These are phyloP conservation scores for Phascolomyces articulosus DNA, from an alignment of 371 early-diverging fungal genomes.

Conservation along the genomic window DNA sequence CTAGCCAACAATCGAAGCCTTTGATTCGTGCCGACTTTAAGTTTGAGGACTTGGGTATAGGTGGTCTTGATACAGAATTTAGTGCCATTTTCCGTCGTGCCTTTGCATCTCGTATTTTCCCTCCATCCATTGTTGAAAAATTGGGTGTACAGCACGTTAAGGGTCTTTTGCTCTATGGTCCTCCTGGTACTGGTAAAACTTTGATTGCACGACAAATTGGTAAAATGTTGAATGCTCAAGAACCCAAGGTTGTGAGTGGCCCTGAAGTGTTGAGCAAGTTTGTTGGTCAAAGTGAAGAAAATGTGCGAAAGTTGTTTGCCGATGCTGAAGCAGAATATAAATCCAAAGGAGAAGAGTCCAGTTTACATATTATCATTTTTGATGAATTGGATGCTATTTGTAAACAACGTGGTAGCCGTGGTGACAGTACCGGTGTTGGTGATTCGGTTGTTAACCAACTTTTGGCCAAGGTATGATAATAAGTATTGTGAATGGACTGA, in stretches of 20 bases:
- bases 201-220: slow-evolving; percentile 99
- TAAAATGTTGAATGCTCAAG: slow-evolving; percentile 96
- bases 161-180: slow-evolving; percentile 85
- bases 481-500: neutral
- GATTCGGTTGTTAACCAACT: slow-evolving; percentile 99
- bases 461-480: slow-evolving; percentile 80
- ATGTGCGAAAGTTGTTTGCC: slow-evolving; percentile 97
- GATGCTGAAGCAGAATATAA: slow-evolving; percentile 98
- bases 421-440: slow-evolving; percentile 96
- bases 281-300: slow-evolving; percentile 99
- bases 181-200: slow-evolving; percentile 99
- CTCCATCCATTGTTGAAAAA: slow-evolving; percentile 94
- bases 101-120: slow-evolving; percentile 99
- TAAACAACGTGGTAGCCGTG: slow-evolving; percentile 96
- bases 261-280: slow-evolving; percentile 99
- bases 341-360: slow-evolving; percentile 92
- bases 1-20: slow-evolving; percentile 41
- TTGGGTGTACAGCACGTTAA: slow-evolving; percentile 98
- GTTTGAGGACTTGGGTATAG: slow-evolving; percentile 99
- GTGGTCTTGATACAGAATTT: slow-evolving; percentile 99
- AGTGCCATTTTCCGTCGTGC: slow-evolving; percentile 98
- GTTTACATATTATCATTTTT: slow-evolving; percentile 99
- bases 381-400: slow-evolving; percentile 99
- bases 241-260: slow-evolving; percentile 98
- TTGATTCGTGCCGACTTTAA: slow-evolving; percentile 95